Percentiles rank a stretch among this genome's conserved stretches.
These are phyloP conservation scores for Alternaria gaisen DNA, from an alignment of 2,329 filamentous ascomycete genomes.

Conservation along the genomic window DNA sequence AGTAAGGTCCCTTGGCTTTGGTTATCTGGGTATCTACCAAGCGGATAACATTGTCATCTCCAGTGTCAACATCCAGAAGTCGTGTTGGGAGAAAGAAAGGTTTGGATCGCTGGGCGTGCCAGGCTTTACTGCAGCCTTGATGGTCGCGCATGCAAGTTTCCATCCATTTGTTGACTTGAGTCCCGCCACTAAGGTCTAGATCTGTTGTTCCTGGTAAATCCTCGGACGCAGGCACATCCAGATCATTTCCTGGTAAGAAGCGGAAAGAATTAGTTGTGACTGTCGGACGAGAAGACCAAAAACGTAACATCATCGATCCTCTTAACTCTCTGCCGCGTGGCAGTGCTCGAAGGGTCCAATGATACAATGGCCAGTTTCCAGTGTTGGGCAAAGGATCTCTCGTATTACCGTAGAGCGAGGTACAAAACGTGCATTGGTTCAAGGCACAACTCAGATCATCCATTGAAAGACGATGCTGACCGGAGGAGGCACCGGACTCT, in stretches of 20 bases:
- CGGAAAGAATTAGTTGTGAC: background rate
- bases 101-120: background rate
- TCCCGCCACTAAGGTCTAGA: background rate
- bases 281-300: slow-evolving; percentile 1
- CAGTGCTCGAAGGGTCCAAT: background rate
- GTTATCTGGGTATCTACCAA: slow-evolving; percentile 16
- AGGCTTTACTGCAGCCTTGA: background rate
- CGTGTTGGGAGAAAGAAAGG: slow-evolving; percentile 4
- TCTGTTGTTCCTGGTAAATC: background rate
- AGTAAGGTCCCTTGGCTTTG: slow-evolving; percentile 24
- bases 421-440: background rate
- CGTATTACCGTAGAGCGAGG: background rate
- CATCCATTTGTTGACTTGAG: background rate
- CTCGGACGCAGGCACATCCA: background rate
- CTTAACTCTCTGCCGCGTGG: slow-evolving; percentile 2
- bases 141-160: background rate
- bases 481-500: background rate
- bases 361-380: background rate
- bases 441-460: background rate
- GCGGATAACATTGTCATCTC: background rate
- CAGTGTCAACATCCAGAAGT: slow-evolving; percentile 3
- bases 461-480: background rate
- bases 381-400: background rate
- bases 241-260: background rate
- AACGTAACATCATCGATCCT: slow-evolving; percentile 6